Base-by-base conservation (phyloP, 257 asterid genomes). In the Petrea volubilis region DNA sequence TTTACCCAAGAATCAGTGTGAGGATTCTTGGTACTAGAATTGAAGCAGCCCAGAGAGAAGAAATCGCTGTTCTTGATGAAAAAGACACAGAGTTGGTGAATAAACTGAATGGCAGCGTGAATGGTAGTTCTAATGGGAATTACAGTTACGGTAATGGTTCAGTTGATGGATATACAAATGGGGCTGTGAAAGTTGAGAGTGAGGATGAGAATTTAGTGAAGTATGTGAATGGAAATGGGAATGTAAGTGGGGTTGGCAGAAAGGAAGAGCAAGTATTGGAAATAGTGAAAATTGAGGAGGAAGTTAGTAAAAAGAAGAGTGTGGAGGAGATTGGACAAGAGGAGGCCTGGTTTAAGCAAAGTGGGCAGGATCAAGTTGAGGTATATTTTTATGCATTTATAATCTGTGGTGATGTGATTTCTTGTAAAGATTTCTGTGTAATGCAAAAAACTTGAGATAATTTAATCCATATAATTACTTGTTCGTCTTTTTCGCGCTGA, bases 291-390 rank as follows among this genome's bases (percentile, higher is more conserved):
- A 65, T 52, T 46, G 83, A 78, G 61, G 75, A 71, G 67, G 86
- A 67, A 78, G 63, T 64, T 69, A 66, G 56, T 65, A 63, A 50
- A 38, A 84, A 76, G 87, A 82, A 83, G 77, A 87, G 78, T 67
- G 64, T 92, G 13, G 98, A 92, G 74, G 94, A 92, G 67, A 89
- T 92, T 77, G 98, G 98, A 33, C 89, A 89, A 76, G 98, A 92
- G 83, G 96, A 87, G 11, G 98, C 94, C 4, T 92, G 98, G 96
- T 92, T 92, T 79, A 90, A 85, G 83, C 66, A 14, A 41, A 75
- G 71, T 13, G 66, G 38, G 21, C 49, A 31, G 15, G 82, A 79
- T 60, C 64, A 83, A 78, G 86, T 85, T 74, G 86, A 87, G 98
- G 98, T 91, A 85, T 68, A 70, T 36, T 41, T 7, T 40, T 33